phyloP scores from a whole-genome alignment of 2,329 filamentous ascomycete species.

The Hypoxylon sp. region DNA sequence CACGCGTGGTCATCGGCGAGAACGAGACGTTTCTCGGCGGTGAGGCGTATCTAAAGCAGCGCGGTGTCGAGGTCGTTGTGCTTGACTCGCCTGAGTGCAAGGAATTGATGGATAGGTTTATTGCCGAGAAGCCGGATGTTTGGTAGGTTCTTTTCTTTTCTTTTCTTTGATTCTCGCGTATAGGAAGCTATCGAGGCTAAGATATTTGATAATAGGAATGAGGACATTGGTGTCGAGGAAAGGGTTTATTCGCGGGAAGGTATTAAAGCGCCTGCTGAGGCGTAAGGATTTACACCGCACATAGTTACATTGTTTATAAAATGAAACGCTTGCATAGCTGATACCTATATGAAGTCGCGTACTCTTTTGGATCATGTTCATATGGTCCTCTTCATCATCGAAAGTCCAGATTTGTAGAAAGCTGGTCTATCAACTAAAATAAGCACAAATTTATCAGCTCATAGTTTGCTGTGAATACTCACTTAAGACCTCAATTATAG shows the following conservation, averaged over 20 bases:
- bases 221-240: conserved; percentile 54
- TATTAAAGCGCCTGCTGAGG: conserved; percentile 9
- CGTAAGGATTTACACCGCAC: not conserved
- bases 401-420: no score
- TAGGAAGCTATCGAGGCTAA: not conserved
- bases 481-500: not conserved
- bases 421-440: no score
- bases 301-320: not conserved
- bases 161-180: not conserved
- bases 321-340: not conserved
- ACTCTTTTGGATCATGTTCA: no score
- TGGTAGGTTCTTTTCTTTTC: conserved; percentile 66
- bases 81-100: conserved; percentile 76
- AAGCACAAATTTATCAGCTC: not conserved
- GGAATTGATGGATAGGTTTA: conserved; percentile 79
- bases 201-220: conserved; percentile 44
- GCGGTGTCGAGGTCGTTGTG: conserved; percentile 81
- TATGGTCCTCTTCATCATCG: no score
- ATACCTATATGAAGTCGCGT: no score
- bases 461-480: not conserved
- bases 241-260: conserved; percentile 51
- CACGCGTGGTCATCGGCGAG: conserved; percentile 82
- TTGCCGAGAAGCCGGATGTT: conserved; percentile 78
- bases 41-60: conserved; percentile 76
- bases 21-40: conserved; percentile 82